These are phyloP conservation scores for Aspergillus hiratsukae DNA, from an alignment of 2,329 filamentous ascomycete genomes.

Conservation along the genomic window DNA sequence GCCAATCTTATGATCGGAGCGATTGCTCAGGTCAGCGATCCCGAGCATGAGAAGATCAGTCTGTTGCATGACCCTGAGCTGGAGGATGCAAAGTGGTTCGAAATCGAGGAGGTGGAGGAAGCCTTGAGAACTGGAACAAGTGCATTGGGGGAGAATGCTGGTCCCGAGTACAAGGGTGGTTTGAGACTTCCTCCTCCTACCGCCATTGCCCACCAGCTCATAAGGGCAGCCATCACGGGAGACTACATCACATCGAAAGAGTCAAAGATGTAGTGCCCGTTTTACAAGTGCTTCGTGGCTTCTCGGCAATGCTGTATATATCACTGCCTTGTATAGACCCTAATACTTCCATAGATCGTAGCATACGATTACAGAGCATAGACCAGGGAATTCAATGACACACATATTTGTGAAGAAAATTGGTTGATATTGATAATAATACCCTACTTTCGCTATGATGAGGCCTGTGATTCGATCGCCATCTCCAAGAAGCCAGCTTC, in stretches of 20 bases:
- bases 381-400: neutral
- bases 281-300: neutral
- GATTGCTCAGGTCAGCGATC: conserved; percentile 73
- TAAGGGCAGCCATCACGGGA: conserved; percentile 67
- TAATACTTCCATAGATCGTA: neutral
- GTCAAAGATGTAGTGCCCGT: conserved; percentile 36
- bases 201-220: conserved; percentile 87
- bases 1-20: conserved; percentile 82
- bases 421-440: neutral
- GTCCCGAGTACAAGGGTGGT: conserved; percentile 66
- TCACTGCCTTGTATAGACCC: neutral
- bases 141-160: conserved; percentile 60
- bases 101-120: conserved; percentile 71
- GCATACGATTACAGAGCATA: neutral
- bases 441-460: neutral
- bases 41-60: conserved; percentile 73
- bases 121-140: conserved; percentile 66
- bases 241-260: conserved; percentile 63
- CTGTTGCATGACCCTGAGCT: conserved; percentile 87
- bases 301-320: neutral
- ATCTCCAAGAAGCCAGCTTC: neutral
- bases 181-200: conserved; percentile 78
- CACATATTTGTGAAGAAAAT: neutral
- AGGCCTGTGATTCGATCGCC: neutral
- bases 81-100: conserved; percentile 84